Conservation (phyloP, 1,139 yeast species). For the Saccharomycopsis phalli region DNA sequence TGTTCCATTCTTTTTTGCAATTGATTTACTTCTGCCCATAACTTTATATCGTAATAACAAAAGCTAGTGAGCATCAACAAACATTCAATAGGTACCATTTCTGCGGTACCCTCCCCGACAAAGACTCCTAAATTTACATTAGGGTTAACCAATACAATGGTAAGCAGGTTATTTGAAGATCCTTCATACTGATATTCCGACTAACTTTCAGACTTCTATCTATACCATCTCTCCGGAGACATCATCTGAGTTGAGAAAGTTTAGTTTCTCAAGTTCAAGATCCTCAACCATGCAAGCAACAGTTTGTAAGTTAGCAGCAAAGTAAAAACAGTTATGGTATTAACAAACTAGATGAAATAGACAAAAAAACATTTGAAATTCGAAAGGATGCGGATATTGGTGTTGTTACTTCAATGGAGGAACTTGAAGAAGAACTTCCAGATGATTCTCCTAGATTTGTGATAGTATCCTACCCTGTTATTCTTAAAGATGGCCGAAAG, state of each 20-base stretch:
- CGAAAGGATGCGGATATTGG: conserved; percentile 36
- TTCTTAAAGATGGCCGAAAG: conserved; percentile 60
- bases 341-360: conserved; percentile 35
- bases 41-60: too few relatives aligned
- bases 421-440: conserved; percentile 67
- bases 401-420: conserved; percentile 42
- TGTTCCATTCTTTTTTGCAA: conserved; percentile 1
- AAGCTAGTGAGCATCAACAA: too few relatives aligned
- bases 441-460: conserved; percentile 74
- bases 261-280: conserved; percentile 56
- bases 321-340: background rate
- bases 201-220: conserved; percentile 24
- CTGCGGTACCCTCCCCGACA: too few relatives aligned
- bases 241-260: conserved; percentile 51
- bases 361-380: conserved; percentile 49
- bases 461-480: conserved; percentile 69
- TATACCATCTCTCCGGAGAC: conserved; percentile 65
- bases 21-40: conserved; percentile 2
- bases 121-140: too few relatives aligned
- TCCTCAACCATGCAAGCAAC: conserved; percentile 55
- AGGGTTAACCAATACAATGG: too few relatives aligned
- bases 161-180: too few relatives aligned
- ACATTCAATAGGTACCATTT: too few relatives aligned
- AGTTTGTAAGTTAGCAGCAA: conserved; percentile 36
- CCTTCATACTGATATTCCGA: too few relatives aligned